phyloP scores from a whole-genome alignment of 73 alveolate genomes.

The Effrenium voratum region DNA sequence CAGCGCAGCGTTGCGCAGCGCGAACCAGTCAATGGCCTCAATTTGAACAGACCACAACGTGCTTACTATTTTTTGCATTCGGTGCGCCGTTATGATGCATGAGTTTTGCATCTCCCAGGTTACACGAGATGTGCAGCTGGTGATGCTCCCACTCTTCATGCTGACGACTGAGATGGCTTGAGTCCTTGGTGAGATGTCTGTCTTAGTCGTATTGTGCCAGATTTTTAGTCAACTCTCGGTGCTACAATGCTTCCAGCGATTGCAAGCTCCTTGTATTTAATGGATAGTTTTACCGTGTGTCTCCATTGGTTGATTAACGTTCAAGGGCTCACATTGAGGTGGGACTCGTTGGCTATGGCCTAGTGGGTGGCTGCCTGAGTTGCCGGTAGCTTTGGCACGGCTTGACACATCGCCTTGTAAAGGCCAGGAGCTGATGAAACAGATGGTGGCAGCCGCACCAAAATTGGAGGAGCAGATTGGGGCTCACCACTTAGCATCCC shows the following conservation, averaged over 20 bases:
- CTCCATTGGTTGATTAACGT: no score
- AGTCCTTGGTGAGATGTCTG: background rate
- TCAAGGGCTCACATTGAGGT: background rate
- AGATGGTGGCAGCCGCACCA: conserved; percentile 82
- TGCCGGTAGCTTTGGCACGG: no score
- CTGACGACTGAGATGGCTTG: background rate
- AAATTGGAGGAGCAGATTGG: conserved; percentile 72
- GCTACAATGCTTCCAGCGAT: background rate
- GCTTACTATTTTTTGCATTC: background rate
- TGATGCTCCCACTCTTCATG: conserved; percentile 58
- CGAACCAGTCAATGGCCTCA: no score
- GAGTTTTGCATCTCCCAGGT: conserved; percentile 27
- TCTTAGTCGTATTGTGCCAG: background rate
- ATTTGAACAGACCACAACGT: background rate
- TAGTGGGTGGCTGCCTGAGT: no score
- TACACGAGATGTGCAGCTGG: conserved; percentile 74
- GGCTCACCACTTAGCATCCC: background rate
- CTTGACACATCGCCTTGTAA: background rate
- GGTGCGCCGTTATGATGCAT: background rate
- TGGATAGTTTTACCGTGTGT: background rate
- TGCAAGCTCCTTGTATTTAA: background rate
- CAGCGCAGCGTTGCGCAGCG: background rate
- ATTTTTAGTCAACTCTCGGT: background rate
- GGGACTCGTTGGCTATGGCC: conserved; percentile 87
- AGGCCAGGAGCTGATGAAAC: conserved; percentile 83